These are phyloP conservation scores for Phytophthora litchii DNA, from an alignment of 352 stramenopile species.

Conservation along the genomic window DNA sequence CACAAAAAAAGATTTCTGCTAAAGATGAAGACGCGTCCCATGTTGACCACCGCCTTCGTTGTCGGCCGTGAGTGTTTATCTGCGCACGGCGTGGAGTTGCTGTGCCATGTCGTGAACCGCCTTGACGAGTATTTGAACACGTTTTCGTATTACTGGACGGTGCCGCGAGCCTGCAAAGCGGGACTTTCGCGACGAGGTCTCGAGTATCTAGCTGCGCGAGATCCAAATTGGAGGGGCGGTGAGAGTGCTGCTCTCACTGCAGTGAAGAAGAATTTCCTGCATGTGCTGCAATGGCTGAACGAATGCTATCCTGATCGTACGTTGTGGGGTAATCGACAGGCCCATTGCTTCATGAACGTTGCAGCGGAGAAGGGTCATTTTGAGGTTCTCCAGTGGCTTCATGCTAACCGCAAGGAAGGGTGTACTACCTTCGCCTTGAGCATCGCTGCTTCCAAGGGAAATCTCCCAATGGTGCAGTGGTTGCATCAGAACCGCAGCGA, in stretches of 20 bases:
- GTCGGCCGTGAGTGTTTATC: conserved; percentile 17
- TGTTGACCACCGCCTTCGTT: conserved; percentile 11
- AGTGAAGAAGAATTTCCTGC: conserved; percentile 16
- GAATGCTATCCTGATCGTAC: conserved; percentile 21
- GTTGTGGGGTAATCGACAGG: conserved; percentile 14
- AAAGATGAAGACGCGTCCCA: conserved; percentile 4
- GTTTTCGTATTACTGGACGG: conserved; percentile 20
- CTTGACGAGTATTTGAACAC: conserved; percentile 15
- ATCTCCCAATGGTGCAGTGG: conserved; percentile 17
- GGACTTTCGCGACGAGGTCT: conserved; percentile 14
- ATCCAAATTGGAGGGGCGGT: conserved; percentile 16
- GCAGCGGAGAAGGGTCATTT: conserved; percentile 14
- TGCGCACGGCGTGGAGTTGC: conserved; percentile 12
- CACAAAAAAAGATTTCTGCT: conserved; percentile 1
- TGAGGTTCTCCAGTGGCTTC: conserved; percentile 17
- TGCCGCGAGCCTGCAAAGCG: conserved; percentile 9
- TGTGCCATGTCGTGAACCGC: conserved; percentile 12
- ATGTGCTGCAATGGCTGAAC: conserved; percentile 27
- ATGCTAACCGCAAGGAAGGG: conserved; percentile 15
- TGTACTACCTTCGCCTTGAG: conserved; percentile 21
- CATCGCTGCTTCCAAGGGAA: conserved; percentile 12
- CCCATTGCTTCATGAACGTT: conserved; percentile 13
- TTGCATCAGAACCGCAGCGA: conserved; percentile 17
- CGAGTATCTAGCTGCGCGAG: conserved; percentile 15
- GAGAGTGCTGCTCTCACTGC: conserved; percentile 13